Percentiles rank a stretch among this genome's conserved stretches.
Conservation (phyloP, 1,139 yeast species). For the Ogataea hybrid region DNA sequence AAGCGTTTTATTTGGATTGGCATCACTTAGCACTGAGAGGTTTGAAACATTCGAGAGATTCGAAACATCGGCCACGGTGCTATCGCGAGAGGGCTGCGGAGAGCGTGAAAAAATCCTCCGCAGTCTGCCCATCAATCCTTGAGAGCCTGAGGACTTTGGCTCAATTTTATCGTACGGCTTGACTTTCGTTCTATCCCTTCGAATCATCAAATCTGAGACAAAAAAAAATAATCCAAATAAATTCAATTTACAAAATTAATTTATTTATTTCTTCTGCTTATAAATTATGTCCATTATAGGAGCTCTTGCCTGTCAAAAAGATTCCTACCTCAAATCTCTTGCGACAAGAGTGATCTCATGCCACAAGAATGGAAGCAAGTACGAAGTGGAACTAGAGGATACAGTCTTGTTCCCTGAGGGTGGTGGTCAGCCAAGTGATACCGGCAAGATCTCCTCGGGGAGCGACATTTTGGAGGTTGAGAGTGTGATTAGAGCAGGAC, state of each 20-base stretch:
- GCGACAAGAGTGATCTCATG: constrained; percentile 66
- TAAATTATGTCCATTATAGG: constrained; percentile 55
- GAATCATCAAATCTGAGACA: constrained; percentile 17
- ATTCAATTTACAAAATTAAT: neutral
- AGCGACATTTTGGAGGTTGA: constrained; percentile 44
- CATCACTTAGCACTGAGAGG: constrained; percentile 12
- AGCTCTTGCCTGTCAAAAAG: constrained; percentile 75
- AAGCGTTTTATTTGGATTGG: constrained; percentile 53
- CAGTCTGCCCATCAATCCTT: constrained; percentile 21
- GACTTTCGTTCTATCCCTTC: constrained; percentile 16
- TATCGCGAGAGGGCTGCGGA: neutral
- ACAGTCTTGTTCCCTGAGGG: constrained; percentile 87
- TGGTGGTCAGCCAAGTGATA: constrained; percentile 86
- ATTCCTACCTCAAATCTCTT: constrained; percentile 64
- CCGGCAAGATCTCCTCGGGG: constrained; percentile 42
- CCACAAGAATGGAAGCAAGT: constrained; percentile 25
- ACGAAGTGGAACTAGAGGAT: constrained; percentile 69
- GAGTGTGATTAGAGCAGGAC: constrained; percentile 58
- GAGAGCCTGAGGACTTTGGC: constrained; percentile 9
- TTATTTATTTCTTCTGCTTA: neutral
- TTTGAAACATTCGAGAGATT: constrained; percentile 22
- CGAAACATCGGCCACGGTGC: constrained; percentile 11
- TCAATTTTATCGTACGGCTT: constrained; percentile 20
- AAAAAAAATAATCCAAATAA: neutral
- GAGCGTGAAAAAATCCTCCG: constrained; percentile 19